Conservation (phyloP, 805 yeast species). For the Candida sanyiensis region DNA sequence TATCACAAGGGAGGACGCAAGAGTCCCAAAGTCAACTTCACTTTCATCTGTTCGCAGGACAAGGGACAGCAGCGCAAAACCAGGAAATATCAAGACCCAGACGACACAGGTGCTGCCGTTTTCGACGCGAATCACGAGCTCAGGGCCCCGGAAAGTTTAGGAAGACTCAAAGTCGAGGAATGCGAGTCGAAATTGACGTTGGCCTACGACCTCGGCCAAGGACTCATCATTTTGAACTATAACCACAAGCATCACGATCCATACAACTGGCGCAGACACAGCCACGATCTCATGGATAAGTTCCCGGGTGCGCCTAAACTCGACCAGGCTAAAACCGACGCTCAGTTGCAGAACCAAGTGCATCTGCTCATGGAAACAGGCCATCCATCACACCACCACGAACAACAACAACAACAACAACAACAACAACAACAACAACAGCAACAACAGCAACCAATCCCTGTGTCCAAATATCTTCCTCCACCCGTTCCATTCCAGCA, state of each 20-base stretch:
- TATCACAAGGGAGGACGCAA: constrained; percentile 39
- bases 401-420: constrained; percentile 8
- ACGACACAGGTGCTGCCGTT: constrained; percentile 17
- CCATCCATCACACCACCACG: constrained; percentile 10
- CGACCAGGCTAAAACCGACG: constrained; percentile 10
- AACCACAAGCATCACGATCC: constrained; percentile 39
- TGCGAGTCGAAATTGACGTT: constrained; percentile 37
- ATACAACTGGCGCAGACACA: constrained; percentile 24
- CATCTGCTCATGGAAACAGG: neutral
- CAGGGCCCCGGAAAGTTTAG: neutral
- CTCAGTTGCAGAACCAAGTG: constrained; percentile 1
- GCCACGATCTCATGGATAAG: constrained; percentile 9
- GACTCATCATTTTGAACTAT: constrained; percentile 31
- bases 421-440: constrained; percentile 4
- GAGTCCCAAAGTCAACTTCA: constrained; percentile 37
- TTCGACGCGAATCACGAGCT: neutral
- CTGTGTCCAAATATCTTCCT: no score
- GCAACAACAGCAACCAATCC: constrained; percentile 3
- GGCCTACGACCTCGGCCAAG: constrained; percentile 34
- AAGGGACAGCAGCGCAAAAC: constrained; percentile 37
- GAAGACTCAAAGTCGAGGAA: constrained; percentile 32
- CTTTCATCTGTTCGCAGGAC: constrained; percentile 42
- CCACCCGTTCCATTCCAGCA: no score
- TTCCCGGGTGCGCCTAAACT: constrained; percentile 1
- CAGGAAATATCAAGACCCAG: constrained; percentile 30